Evolutionary conservation across 148 eudicot species (phyloP).

Genomic region (Agrostemma githago): DNA sequence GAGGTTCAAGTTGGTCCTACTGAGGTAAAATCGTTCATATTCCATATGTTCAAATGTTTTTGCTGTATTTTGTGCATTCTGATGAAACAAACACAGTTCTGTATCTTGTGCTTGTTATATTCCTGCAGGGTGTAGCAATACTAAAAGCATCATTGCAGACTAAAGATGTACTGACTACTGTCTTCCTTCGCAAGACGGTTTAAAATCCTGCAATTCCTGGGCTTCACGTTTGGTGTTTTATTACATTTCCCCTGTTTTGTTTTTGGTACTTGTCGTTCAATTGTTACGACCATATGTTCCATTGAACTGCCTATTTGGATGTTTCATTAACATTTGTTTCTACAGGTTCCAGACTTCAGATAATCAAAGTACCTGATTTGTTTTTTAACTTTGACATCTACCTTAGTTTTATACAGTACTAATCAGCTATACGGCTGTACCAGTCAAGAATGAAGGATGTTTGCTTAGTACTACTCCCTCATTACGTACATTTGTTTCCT

Average conservation of each 20-base stretch:
- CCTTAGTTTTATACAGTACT: no score
- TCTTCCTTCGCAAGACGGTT: background rate
- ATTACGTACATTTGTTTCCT: no score
- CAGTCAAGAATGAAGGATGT: no score
- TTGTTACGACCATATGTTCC: background rate
- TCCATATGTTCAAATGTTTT: no score
- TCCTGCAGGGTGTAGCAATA: background rate
- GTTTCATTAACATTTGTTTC: no score
- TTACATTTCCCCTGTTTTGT: background rate
- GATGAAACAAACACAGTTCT: no score
- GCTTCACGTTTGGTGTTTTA: background rate
- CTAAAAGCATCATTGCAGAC: background rate
- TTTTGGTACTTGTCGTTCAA: background rate
- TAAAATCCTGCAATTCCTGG: background rate
- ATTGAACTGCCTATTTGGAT: no score
- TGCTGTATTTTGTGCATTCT: no score
- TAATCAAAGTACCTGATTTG: background rate
- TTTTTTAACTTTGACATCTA: no score
- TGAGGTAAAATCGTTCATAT: constrained; percentile 1
- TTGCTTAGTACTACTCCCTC: no score
- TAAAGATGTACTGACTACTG: constrained; percentile 3
- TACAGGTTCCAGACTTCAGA: no score
- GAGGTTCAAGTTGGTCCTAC: constrained; percentile 9
- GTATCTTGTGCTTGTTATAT: background rate
- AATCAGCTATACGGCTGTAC: no score